Percentiles rank a stretch among this genome's conserved stretches.
Conservation (phyloP, 1,284 basidiomycete species). For the Boletus calvinii region DNA sequence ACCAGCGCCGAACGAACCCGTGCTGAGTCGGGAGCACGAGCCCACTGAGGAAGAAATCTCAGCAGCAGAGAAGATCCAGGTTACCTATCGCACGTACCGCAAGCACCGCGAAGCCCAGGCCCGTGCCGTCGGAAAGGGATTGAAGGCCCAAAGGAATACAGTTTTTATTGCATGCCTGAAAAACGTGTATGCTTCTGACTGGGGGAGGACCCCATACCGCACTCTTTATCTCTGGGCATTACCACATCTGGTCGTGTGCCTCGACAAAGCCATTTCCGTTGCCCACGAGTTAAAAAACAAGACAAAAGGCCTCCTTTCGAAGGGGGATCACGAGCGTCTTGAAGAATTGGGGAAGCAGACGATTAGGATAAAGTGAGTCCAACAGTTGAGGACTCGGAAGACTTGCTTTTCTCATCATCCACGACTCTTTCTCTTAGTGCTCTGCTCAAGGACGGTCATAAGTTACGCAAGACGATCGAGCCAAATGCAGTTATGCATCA, state of each 20-base stretch:
- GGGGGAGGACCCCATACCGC: slow-evolving; percentile 40
- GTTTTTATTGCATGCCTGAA: slow-evolving; percentile 37
- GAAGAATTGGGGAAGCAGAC: slow-evolving; percentile 36
- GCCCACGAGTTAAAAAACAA: slow-evolving; percentile 34
- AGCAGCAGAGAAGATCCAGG: slow-evolving; percentile 22
- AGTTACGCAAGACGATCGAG: slow-evolving; percentile 30
- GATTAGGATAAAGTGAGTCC: slow-evolving; percentile 33
- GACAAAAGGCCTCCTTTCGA: slow-evolving; percentile 35
- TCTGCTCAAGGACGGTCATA: slow-evolving; percentile 21
- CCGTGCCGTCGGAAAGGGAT: slow-evolving; percentile 29
- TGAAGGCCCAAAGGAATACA: slow-evolving; percentile 26
- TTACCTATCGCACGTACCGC: slow-evolving; percentile 27
- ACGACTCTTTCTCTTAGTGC: slow-evolving; percentile 16
- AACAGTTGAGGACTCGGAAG: background rate
- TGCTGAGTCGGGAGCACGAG: slow-evolving; percentile 15
- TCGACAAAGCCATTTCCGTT: slow-evolving; percentile 38
- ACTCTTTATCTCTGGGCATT: slow-evolving; percentile 49
- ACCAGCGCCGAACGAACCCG: slow-evolving; percentile 5
- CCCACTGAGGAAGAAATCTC: slow-evolving; percentile 21
- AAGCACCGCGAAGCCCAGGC: slow-evolving; percentile 20
- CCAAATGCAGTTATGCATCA: slow-evolving; percentile 30
- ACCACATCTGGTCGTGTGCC: slow-evolving; percentile 46
- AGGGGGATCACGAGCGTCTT: slow-evolving; percentile 32
- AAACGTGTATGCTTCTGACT: slow-evolving; percentile 33
- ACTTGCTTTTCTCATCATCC: background rate